Conservation (phyloP, 345 rosid species). For the Toxicodendron radicans region DNA sequence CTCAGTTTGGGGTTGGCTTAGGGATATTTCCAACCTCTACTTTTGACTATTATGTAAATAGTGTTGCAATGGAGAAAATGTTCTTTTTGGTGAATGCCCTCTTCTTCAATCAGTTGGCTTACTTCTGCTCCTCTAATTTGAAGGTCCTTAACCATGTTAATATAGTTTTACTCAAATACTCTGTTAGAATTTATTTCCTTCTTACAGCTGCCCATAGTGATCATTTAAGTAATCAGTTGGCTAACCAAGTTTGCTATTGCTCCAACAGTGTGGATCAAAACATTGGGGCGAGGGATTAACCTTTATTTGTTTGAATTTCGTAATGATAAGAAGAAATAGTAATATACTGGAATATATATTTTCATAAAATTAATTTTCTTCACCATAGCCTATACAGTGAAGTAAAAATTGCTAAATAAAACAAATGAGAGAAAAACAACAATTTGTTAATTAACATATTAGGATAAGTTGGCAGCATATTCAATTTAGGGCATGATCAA, state of each 20-base stretch:
- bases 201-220: neutral
- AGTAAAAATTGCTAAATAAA: too few relatives aligned
- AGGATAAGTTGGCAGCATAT: too few relatives aligned
- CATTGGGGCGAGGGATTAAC: neutral
- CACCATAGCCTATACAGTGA: too few relatives aligned
- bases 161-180: neutral
- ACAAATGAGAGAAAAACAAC: too few relatives aligned
- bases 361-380: too few relatives aligned
- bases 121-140: neutral
- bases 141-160: neutral
- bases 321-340: too few relatives aligned
- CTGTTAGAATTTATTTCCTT: neutral
- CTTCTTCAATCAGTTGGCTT: neutral
- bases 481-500: too few relatives aligned
- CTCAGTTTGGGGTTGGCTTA: slow-evolving; percentile 50
- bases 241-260: too few relatives aligned
- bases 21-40: slow-evolving; percentile 36
- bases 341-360: too few relatives aligned
- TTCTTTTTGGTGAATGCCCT: neutral
- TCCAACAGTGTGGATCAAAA: neutral
- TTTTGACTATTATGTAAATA: slow-evolving; percentile 27
- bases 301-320: neutral
- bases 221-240: neutral
- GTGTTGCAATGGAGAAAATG: neutral
- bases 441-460: too few relatives aligned